phyloP scores from a whole-genome alignment of 371 early-diverging fungal species.

The Rhizopus sp. region DNA sequence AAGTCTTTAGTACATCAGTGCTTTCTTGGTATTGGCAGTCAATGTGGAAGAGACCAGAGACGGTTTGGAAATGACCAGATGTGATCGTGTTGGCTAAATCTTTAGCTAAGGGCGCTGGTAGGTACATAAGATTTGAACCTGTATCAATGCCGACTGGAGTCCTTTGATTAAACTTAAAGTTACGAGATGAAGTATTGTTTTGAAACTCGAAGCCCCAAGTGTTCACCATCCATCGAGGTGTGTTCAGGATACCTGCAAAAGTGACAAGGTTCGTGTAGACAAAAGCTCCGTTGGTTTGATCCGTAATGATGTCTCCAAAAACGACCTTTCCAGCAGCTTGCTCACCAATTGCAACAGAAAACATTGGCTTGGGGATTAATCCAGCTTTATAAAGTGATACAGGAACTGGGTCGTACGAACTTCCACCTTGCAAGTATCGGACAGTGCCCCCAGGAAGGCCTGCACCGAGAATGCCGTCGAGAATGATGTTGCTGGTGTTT shows the following conservation, averaged over 20 bases:
- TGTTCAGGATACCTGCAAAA: too few species aligned
- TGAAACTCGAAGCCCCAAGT: slow-evolving; percentile 27
- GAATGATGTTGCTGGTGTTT: slow-evolving; percentile 36
- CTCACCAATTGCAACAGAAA: slow-evolving; percentile 32
- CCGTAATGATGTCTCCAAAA: slow-evolving; percentile 55
- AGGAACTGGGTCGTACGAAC: slow-evolving; percentile 27
- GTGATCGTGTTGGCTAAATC: slow-evolving; percentile 28
- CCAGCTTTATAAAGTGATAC: slow-evolving; percentile 34
- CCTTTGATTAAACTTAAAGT: slow-evolving; percentile 23
- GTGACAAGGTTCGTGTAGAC: slow-evolving; percentile 28
- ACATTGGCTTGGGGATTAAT: slow-evolving; percentile 37
- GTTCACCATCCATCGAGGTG: slow-evolving; percentile 25
- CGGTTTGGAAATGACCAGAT: slow-evolving; percentile 1
- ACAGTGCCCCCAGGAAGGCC: slow-evolving; percentile 37
- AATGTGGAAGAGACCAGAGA: slow-evolving; percentile 15
- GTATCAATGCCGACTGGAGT: slow-evolving; percentile 40
- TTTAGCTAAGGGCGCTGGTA: slow-evolving; percentile 30
- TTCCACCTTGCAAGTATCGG: slow-evolving; percentile 6
- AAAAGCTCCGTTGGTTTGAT: slow-evolving; percentile 18
- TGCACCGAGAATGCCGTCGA: slow-evolving; percentile 37
- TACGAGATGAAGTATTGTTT: slow-evolving; percentile 8
- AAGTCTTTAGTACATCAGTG: slow-evolving; percentile 18
- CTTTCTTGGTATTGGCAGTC: slow-evolving; percentile 30
- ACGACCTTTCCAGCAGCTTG: slow-evolving; percentile 46
- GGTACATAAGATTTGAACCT: slow-evolving; percentile 48